A percentile compares a stretch with the other conserved stretches of the same genome.
Conservation (phyloP, 305 asterid species). For the Fraxinus albicans region DNA sequence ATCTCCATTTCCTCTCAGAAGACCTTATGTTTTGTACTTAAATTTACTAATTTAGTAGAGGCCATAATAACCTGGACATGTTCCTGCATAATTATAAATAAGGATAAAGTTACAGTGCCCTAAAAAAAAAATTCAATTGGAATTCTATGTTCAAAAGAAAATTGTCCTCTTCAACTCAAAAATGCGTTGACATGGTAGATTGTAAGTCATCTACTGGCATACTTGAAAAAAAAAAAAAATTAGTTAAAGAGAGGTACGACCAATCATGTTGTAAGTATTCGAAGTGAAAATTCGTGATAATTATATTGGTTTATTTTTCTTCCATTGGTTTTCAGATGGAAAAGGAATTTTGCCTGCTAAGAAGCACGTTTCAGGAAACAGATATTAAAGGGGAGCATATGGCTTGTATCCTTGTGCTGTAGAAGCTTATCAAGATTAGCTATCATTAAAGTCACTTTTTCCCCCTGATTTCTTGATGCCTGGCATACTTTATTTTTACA, state of each 20-base stretch:
- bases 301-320: neutral
- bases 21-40: neutral
- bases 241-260: neutral
- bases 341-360: constrained; percentile 55
- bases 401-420: constrained; percentile 61
- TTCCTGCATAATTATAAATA: neutral
- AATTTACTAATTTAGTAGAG: neutral
- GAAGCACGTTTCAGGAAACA: constrained; percentile 50
- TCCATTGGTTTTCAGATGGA: constrained; percentile 50
- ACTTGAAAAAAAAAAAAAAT: neutral
- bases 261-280: neutral
- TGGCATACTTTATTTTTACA: neutral
- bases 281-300: neutral
- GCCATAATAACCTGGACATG: neutral
- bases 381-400: constrained; percentile 43
- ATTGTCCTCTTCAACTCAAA: neutral
- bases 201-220: neutral
- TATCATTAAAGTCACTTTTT: neutral
- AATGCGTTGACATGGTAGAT: neutral
- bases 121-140: constrained; percentile 1
- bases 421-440: constrained; percentile 19
- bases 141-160: neutral
- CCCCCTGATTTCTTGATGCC: constrained; percentile 4
- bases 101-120: neutral
- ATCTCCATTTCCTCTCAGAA: constrained; percentile 2